Percentiles rank a stretch among this genome's conserved stretches.
These are phyloP conservation scores for Elsinoe arachidis DNA, from an alignment of 2,329 filamentous ascomycete genomes.

Conservation along the genomic window DNA sequence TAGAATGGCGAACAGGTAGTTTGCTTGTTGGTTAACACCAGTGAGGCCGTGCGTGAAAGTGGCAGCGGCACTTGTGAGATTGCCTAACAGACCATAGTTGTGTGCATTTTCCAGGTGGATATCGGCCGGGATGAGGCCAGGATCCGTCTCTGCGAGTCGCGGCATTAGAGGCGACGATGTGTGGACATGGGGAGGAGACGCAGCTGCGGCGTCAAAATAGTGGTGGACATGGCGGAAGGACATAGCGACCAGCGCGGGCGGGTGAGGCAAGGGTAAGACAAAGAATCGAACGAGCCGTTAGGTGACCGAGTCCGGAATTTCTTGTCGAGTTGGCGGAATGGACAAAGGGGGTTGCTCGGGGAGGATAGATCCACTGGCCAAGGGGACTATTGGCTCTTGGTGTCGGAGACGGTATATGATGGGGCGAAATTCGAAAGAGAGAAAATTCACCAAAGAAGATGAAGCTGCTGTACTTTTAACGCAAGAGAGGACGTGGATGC, in stretches of 20 bases:
- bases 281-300: slow-evolving; percentile 9
- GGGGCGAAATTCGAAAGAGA: neutral
- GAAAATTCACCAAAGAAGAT: neutral
- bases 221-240: slow-evolving; percentile 16
- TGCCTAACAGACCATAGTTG: slow-evolving; percentile 16
- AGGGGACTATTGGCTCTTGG: slow-evolving; percentile 13
- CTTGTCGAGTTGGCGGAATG: slow-evolving; percentile 3
- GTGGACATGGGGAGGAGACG: slow-evolving; percentile 10
- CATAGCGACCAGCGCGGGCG: slow-evolving; percentile 17
- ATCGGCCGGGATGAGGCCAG: neutral
- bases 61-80: slow-evolving; percentile 14
- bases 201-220: slow-evolving; percentile 13
- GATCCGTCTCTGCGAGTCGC: slow-evolving; percentile 6
- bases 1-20: slow-evolving; percentile 40
- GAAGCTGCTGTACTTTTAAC: slow-evolving; percentile 2
- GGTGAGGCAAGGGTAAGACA: slow-evolving; percentile 6
- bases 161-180: slow-evolving; percentile 4
- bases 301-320: slow-evolving; percentile 15
- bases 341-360: slow-evolving; percentile 14
- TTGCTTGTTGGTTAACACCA: slow-evolving; percentile 40
- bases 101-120: slow-evolving; percentile 5
- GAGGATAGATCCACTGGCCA: slow-evolving; percentile 1
- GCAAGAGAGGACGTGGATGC: neutral
- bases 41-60: slow-evolving; percentile 36
- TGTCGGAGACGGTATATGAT: neutral